Base-by-base conservation (phyloP, 129 eudicot genomes). In the Centaurea solstitialis region DNA sequence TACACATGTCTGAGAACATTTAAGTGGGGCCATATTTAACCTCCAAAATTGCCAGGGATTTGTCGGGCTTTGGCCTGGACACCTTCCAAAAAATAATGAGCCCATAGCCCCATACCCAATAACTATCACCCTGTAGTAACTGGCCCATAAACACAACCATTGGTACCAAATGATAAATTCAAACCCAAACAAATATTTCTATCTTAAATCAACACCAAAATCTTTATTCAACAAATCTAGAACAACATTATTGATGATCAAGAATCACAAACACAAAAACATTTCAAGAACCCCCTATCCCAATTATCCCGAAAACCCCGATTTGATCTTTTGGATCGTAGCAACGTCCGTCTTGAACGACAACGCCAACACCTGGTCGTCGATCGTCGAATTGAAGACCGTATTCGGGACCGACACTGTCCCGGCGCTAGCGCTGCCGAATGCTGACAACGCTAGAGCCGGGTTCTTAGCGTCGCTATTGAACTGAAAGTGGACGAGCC, bases 321-420 rank as follows among this genome's bases (percentile, higher is more conserved):
- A 72, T 73, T 69, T 82, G 17, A 82, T 68, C 76, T 82, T 82
- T 72, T 68, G 70, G 47, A 75, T 75, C 5, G 85, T 82, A 40
- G 86, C 86, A 59, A 76, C 68, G 76, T 82, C 81, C 0, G 86
- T 82, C 43, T 76, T 82, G 47, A 82, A 82, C 21, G 81, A 76
- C 80, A 21, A 35, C 0, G 81, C 86, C 73, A 82, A 59, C 23
- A 70, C 76, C 5, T 33, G 71, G 10, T 82, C 73, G 7, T 18
- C 23, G 12, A 82, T 70, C 7, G 47, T 82, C 5, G 81, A n/a
- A 40, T 76, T 76, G 28, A 82, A 76, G n/a, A 82, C 72, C 3
- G 81, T 39, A 70, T 68, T 82, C 2, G 78, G 82, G 3, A 82
- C 68, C 5, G 82, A 57, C 6, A 59, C 77, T 2, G 76, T 38